Evolutionary conservation across 495 filamentous ascomycete species (phyloP), one percentile per base, ranked within the genome.

Genomic region (Lichina pygmaea): DNA sequence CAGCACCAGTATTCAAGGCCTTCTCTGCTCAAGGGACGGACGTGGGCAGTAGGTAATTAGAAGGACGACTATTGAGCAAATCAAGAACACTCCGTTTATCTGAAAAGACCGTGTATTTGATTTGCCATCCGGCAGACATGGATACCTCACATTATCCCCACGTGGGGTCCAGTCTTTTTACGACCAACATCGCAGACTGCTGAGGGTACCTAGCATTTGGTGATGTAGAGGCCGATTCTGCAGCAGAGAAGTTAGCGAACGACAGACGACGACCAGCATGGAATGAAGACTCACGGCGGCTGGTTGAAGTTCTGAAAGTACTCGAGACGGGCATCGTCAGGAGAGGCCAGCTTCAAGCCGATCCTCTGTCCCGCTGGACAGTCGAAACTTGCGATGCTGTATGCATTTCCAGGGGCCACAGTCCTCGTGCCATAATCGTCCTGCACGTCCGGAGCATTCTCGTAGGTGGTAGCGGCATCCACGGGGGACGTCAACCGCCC

Each of bases 301-400:
- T 69, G 69, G 50, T 69, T 72, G 48, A 54, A 72, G 54, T 78
- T 69, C 54, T 83, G 62, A 56, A 75, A 73, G 52, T 69, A 81
- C 44, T 71, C 57, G n/a, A 83, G 53, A 41, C 65, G 52, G 15
- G 72, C 66, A 47, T 55, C 59, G 32, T 66, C 70, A 13, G 61
- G 60, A 8, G 58, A 61, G 51, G 62, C 70, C 46, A 77, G 60
- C 57, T 69, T 58, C 46, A 64, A 70, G 8, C 55, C 57, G 12
- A 76, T 54, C 7, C 61, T 56, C 48, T 66, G 38, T 9, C 68
- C 73, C 40, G 63, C 66, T 0, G 65, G 60, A 54, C 78, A 83
- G 2, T 54, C 48, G 57, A 74, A 74, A 38, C 58, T 67, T 7
- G 61, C 57, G 49, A 80, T 54, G 11, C 63, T 54, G 46, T 77